Evolutionary conservation across 805 yeast genomes (phyloP).

Genomic region (Debaryomyces castellii): DNA sequence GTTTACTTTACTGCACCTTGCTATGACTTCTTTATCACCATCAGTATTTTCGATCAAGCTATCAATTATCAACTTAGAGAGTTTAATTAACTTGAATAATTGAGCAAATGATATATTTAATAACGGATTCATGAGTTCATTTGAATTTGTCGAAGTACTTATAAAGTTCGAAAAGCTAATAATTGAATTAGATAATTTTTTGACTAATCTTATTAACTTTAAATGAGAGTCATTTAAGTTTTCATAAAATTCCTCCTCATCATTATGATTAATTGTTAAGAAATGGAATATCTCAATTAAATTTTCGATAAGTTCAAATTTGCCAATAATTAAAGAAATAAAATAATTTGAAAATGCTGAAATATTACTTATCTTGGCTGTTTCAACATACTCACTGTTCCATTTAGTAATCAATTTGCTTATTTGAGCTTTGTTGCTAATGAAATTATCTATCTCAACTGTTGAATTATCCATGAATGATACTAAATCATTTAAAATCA

Average conservation of each 20-base stretch:
- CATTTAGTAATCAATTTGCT: slow-evolving; percentile 7
- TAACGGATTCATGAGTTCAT: slow-evolving; percentile 25
- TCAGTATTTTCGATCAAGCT: slow-evolving; percentile 18
- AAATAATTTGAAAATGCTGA: slow-evolving; percentile 13
- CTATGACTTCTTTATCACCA: slow-evolving; percentile 24
- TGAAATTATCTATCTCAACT: slow-evolving; percentile 9
- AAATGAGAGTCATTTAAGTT: slow-evolving; percentile 35
- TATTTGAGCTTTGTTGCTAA: slow-evolving; percentile 7
- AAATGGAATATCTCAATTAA: slow-evolving; percentile 29
- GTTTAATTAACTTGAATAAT: slow-evolving; percentile 32
- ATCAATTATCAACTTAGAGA: slow-evolving; percentile 36
- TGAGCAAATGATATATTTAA: slow-evolving; percentile 35
- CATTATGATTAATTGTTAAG: slow-evolving; percentile 11
- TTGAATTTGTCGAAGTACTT: slow-evolving; percentile 14
- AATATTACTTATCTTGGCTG: not conserved
- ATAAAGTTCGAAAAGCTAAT: slow-evolving; percentile 29
- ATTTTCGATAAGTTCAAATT: slow-evolving; percentile 35
- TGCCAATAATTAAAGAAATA: slow-evolving; percentile 27
- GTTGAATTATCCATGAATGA: slow-evolving; percentile 4
- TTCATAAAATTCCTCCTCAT: slow-evolving; percentile 20
- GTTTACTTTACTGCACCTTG: slow-evolving; percentile 33
- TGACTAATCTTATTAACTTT: slow-evolving; percentile 38
- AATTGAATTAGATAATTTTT: slow-evolving; percentile 29
- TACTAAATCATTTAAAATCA: slow-evolving; percentile 14
- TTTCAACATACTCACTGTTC: slow-evolving; percentile 1